Conservation (phyloP, 495 filamentous ascomycete species). For the Gamarada debralockiae region DNA sequence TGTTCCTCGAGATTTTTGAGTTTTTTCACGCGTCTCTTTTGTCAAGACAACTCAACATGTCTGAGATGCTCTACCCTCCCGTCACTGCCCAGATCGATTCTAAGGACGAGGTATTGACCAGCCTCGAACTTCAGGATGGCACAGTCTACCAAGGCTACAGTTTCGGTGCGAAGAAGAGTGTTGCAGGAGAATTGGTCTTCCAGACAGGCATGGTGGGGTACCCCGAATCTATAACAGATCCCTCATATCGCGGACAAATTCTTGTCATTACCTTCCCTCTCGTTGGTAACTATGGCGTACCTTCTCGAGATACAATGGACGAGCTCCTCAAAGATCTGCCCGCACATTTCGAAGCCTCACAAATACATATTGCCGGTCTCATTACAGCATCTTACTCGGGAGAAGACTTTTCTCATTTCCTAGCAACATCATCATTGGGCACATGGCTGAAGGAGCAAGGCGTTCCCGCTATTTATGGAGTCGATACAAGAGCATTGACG, state of each 20-base stretch:
- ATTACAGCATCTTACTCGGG: slow-evolving; percentile 88
- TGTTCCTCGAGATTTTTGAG: too few species aligned
- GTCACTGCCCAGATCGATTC: slow-evolving; percentile 45
- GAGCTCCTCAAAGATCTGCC: slow-evolving; percentile 77
- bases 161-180: slow-evolving; percentile 88
- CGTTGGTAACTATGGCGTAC: slow-evolving; percentile 93
- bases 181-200: slow-evolving; percentile 96
- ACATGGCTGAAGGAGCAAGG: slow-evolving; percentile 94
- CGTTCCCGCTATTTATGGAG: slow-evolving; percentile 92
- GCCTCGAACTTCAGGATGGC: slow-evolving; percentile 88
- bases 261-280: slow-evolving; percentile 88
- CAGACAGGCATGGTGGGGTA: slow-evolving; percentile 99
- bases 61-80: slow-evolving; percentile 46
- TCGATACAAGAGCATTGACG: slow-evolving; percentile 91
- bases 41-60: slow-evolving; percentile 27
- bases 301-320: slow-evolving; percentile 76
- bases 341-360: slow-evolving; percentile 82
- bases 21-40: not conserved
- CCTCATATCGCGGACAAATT: slow-evolving; percentile 89
- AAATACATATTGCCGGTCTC: slow-evolving; percentile 91
- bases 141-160: slow-evolving; percentile 86
- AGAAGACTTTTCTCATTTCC: slow-evolving; percentile 90
- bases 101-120: slow-evolving; percentile 56
- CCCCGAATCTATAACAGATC: slow-evolving; percentile 90
- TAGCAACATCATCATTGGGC: slow-evolving; percentile 83